Evolutionary conservation across 139 green algal genomes (phyloP).

Genomic region (Tetratostichococcus sp.): DNA sequence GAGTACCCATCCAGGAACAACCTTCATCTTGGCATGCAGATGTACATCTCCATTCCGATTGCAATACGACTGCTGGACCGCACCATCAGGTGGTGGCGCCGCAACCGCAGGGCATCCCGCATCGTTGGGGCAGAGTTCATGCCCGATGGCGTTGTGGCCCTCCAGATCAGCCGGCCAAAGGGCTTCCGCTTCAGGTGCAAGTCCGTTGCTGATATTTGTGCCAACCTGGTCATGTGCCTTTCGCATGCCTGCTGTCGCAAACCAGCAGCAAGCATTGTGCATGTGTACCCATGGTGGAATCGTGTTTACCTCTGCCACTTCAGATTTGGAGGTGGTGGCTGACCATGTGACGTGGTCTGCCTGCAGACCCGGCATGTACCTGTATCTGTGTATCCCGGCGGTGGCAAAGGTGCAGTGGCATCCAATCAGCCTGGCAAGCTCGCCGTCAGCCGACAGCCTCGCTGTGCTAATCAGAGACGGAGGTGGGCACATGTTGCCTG

Average conservation of each 20-base stretch:
- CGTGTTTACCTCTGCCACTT: no score
- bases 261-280: no score
- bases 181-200: background rate
- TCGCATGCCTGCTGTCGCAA: no score
- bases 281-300: no score
- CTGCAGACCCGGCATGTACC: background rate
- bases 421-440: background rate
- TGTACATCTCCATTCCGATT: background rate
- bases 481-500: background rate
- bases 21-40: no score
- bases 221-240: no score
- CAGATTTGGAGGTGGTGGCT: no score
- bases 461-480: background rate
- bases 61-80: background rate
- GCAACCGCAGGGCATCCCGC: background rate
- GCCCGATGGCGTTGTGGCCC: background rate
- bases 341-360: background rate
- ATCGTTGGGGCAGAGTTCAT: background rate
- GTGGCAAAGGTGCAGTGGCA: background rate
- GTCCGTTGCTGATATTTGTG: background rate
- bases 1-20: no score
- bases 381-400: background rate
- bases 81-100: background rate
- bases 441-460: background rate
- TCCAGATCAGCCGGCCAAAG: background rate